Conservation (phyloP, 2,329 filamentous ascomycete species). For the Colletotrichum karsti region DNA sequence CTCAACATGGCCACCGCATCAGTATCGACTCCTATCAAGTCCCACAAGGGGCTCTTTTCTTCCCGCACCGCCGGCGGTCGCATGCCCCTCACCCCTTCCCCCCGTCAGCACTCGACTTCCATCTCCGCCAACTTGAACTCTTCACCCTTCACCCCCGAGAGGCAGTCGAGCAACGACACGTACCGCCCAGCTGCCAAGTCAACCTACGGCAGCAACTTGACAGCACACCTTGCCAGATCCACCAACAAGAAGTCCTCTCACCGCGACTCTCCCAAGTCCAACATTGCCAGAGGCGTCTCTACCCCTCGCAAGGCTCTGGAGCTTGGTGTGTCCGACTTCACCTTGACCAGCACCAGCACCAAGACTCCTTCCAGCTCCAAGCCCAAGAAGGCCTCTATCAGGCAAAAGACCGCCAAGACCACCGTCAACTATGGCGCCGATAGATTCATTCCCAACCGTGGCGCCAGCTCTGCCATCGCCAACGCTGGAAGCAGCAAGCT, state of each 20-base stretch:
- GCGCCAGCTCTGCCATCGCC: slow-evolving; percentile 86
- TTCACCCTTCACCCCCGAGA: slow-evolving; percentile 82
- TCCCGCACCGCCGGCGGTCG: slow-evolving; percentile 93
- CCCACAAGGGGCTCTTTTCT: slow-evolving; percentile 91
- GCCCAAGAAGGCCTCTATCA: slow-evolving; percentile 61
- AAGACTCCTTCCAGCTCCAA: slow-evolving; percentile 69
- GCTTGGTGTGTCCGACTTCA: slow-evolving; percentile 91
- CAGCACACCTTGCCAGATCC: slow-evolving; percentile 79
- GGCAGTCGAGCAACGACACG: slow-evolving; percentile 57
- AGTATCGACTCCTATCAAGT: slow-evolving; percentile 93
- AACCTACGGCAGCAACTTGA: slow-evolving; percentile 81
- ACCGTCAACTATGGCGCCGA: slow-evolving; percentile 84
- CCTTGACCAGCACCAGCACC: slow-evolving; percentile 83
- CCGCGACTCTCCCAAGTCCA: slow-evolving; percentile 94
- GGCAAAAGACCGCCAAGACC: slow-evolving; percentile 73
- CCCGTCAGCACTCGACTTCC: slow-evolving; percentile 67
- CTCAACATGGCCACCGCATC: slow-evolving; percentile 79
- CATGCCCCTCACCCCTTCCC: slow-evolving; percentile 93
- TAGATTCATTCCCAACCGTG: slow-evolving; percentile 95
- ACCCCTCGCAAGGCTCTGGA: slow-evolving; percentile 87
- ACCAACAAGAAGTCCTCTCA: slow-evolving; percentile 70
- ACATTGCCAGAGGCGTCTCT: slow-evolving; percentile 80
- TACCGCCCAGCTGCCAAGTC: slow-evolving; percentile 70
- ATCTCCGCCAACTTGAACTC: slow-evolving; percentile 64
- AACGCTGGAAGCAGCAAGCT: slow-evolving; percentile 86